Base-by-base conservation (phyloP, 78 protist species). In the Dictyostelium intermedium region DNA sequence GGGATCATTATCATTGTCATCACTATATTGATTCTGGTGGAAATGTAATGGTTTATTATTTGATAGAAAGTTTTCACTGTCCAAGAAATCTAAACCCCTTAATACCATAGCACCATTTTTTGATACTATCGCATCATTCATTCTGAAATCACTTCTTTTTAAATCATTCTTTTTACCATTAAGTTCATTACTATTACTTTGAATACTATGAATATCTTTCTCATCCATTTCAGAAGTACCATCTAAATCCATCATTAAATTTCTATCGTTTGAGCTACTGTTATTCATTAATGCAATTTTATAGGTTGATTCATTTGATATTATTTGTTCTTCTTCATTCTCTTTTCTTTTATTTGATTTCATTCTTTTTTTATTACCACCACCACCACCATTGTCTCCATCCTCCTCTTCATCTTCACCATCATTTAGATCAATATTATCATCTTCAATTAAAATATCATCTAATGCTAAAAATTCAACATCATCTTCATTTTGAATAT, bases 381-480 rank as follows among this genome's bases (percentile, higher is more conserved):
- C 60, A 11, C n/a, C 45, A 4, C 18, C 32, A 14, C 47, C 43
- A n/a, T n/a, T n/a, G n/a, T 39, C 43, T 14, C 3, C 74, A 35
- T 30, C 82, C 20, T 45, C 84, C 9, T 84, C 96, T n/a, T 47
- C 74, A 10, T 76, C 86, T 8, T 84, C 91, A 23, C 60, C 56
- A 37, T 92, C 92, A 34, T 50, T 63, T n/a, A 83, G 50, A 83
- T 83, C 96, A 4, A 83, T 83, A 63, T 83, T 61, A 43, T 78
- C 84, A 32, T 79, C 91, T 27, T 76, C 84, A 1, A 41, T 69
- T 78, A 83, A 50, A 20, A 69, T 63, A 78, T 82, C 87, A 56
- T 92, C 96, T 53, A 92, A 69, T 18, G 95, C 72, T 37, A 91
- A 50, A 53, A 92, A 92, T 18, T 83, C 91, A 18, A 83, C 70